Evolutionary conservation across 495 filamentous ascomycete species (phyloP).

Genomic region (Elasticomyces elasticus): DNA sequence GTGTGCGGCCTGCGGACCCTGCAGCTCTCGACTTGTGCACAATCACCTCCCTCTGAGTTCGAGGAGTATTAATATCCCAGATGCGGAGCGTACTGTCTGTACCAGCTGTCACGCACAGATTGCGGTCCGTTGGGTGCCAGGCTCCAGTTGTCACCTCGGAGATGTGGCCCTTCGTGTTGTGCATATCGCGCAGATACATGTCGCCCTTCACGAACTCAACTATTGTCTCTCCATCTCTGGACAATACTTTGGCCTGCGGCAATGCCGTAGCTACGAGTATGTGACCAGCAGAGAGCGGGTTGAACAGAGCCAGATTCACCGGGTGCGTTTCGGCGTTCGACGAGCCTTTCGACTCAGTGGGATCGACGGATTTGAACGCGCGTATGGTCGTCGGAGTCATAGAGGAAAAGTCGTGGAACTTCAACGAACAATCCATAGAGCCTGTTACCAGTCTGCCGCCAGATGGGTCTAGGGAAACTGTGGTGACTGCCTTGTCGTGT

Average conservation of each 20-base stretch:
- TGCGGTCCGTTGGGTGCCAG: conserved; percentile 78
- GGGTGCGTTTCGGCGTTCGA: conserved; percentile 72
- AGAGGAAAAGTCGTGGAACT: conserved; percentile 88
- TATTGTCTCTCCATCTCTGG: conserved; percentile 73
- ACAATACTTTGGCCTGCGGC: conserved; percentile 79
- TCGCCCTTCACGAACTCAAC: conserved; percentile 92
- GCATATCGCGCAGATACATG: conserved; percentile 93
- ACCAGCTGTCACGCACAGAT: conserved; percentile 77
- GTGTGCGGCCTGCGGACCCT: conserved; percentile 78
- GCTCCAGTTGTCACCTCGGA: conserved; percentile 77
- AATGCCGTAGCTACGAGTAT: conserved; percentile 80
- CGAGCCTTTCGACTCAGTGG: conserved; percentile 63
- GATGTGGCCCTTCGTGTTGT: conserved; percentile 93
- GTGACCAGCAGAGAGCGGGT: conserved; percentile 65
- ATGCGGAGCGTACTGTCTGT: conserved; percentile 91
- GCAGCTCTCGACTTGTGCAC: conserved; percentile 82
- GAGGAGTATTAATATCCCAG: conserved; percentile 85
- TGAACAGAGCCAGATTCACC: conserved; percentile 78
- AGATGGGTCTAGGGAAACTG: conserved; percentile 70
- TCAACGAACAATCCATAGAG: conserved; percentile 81
- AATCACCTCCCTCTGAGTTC: conserved; percentile 83
- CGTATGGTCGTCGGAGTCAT: conserved; percentile 91
- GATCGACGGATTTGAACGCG: conserved; percentile 88
- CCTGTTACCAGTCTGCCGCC: conserved; percentile 78
- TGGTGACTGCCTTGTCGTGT: conserved; percentile 81